phyloP scores from a whole-genome alignment of 768 basidiomycete species.

The Auricularia sp. region DNA sequence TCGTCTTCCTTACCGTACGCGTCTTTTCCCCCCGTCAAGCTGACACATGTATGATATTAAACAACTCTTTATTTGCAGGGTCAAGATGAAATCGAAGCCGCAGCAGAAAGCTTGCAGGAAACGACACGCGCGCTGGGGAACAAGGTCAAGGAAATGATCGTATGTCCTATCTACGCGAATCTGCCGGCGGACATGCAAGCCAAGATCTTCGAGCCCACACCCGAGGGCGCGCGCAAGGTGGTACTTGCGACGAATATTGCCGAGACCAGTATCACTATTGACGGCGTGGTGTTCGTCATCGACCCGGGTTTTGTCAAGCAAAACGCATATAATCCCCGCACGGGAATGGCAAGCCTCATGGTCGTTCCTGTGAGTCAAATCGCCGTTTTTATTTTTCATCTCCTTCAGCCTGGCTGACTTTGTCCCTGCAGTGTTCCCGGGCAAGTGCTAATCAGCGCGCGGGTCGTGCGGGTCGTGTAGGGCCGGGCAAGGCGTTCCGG shows the following conservation, averaged over 20 bases:
- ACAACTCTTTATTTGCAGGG: conserved; percentile 41
- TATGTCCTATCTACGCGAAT: conserved; percentile 98
- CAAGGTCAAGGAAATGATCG: conserved; percentile 86
- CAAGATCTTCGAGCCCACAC: conserved; percentile 98
- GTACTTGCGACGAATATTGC: conserved; percentile 98
- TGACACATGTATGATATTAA: not conserved
- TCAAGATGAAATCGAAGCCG: conserved; percentile 98
- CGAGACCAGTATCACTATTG: conserved; percentile 99
- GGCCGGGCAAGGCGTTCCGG: conserved; percentile 97
- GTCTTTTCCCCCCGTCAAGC: conserved; percentile 15
- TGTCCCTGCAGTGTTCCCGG: conserved; percentile 64
- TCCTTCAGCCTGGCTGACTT: conserved; percentile 2
- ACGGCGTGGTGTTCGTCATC: conserved; percentile 98
- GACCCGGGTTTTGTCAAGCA: conserved; percentile 99
- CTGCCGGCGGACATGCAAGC: conserved; percentile 99
- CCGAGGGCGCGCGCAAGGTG: conserved; percentile 91
- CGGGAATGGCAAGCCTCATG: conserved; percentile 94
- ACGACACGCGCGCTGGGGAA: conserved; percentile 91
- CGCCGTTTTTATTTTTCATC: not conserved
- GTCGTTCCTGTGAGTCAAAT: conserved; percentile 74
- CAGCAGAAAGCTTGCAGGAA: conserved; percentile 91
- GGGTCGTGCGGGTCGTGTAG: conserved; percentile 94
- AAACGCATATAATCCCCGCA: conserved; percentile 95
- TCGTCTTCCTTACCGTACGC: conserved; percentile 86
- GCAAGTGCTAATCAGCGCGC: conserved; percentile 97